phyloP scores from a whole-genome alignment of 768 basidiomycete genomes.

The Leccinum sublutescens region DNA sequence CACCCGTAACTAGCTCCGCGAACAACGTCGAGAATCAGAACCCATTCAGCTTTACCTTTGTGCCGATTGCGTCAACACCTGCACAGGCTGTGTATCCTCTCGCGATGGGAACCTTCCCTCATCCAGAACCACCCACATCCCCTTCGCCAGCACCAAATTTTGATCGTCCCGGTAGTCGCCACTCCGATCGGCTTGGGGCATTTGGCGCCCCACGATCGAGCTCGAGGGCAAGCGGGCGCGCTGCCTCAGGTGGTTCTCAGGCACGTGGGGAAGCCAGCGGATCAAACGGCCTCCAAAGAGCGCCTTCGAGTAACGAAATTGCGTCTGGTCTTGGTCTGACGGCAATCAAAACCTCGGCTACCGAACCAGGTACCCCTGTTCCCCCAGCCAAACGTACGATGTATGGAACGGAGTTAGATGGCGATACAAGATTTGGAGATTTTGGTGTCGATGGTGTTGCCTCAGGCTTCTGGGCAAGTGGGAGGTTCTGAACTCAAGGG shows the following conservation, averaged over 20 bases:
- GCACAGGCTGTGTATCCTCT: conserved; percentile 39
- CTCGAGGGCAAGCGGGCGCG: conserved; percentile 33
- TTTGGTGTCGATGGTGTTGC: conserved; percentile 79
- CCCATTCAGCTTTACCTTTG: conserved; percentile 52
- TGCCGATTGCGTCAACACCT: conserved; percentile 54
- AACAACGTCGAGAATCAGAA: conserved; percentile 53
- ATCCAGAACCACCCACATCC: conserved; percentile 35
- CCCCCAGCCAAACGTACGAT: conserved; percentile 64
- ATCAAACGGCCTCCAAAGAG: conserved; percentile 28
- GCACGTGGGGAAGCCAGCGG: conserved; percentile 29
- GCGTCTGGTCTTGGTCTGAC: conserved; percentile 45
- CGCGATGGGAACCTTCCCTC: conserved; percentile 37
- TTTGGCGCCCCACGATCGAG: conserved; percentile 39
- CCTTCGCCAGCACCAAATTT: conserved; percentile 33
- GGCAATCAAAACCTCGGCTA: conserved; percentile 36
- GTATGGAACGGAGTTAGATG: conserved; percentile 83
- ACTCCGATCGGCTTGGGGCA: conserved; percentile 30
- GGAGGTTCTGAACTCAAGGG: conserved; percentile 36
- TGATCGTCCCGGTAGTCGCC: conserved; percentile 35
- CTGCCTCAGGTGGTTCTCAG: conserved; percentile 27
- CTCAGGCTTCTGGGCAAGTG: conserved; percentile 65
- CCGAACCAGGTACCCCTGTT: conserved; percentile 41
- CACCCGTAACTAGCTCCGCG: conserved; percentile 44
- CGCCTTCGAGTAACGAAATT: conserved; percentile 45
- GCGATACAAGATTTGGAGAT: conserved; percentile 81